Conservation (phyloP, 1,139 yeast species). For the Debaryomyces coudertii region DNA sequence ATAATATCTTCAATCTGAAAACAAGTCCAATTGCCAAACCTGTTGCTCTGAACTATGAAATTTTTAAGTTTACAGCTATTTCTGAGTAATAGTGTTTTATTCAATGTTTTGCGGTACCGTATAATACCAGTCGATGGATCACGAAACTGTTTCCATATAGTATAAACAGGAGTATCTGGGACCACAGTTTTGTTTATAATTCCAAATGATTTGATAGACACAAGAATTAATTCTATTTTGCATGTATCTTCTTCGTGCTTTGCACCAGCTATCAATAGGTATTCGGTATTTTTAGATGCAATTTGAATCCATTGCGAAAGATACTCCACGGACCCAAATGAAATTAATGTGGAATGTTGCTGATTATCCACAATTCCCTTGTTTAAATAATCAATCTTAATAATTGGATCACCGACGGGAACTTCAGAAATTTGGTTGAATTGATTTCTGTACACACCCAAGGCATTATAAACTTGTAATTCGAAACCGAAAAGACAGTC, state of each 20-base stretch:
- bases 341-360: not conserved
- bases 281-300: constrained; percentile 17
- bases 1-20: constrained; percentile 5
- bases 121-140: constrained; percentile 4
- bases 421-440: constrained; percentile 15
- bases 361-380: constrained; percentile 20
- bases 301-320: constrained; percentile 11
- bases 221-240: constrained; percentile 20
- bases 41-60: not conserved
- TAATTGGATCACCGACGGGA: constrained; percentile 22
- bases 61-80: not conserved
- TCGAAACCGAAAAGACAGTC: constrained; percentile 35
- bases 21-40: not conserved
- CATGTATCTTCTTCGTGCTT: constrained; percentile 9
- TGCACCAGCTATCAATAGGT: constrained; percentile 19
- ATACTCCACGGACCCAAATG: constrained; percentile 13
- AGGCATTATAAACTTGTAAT: constrained; percentile 30
- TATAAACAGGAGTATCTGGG: constrained; percentile 3
- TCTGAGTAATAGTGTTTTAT: not conserved
- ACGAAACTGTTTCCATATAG: constrained; percentile 11
- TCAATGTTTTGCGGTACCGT: constrained; percentile 7
- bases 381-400: constrained; percentile 22
- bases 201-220: constrained; percentile 24
- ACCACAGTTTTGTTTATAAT: constrained; percentile 15
- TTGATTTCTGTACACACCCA: constrained; percentile 25